These are phyloP conservation scores for Novymonas esmeraldas DNA, from an alignment of 208 protist genomes.

Conservation along the genomic window DNA sequence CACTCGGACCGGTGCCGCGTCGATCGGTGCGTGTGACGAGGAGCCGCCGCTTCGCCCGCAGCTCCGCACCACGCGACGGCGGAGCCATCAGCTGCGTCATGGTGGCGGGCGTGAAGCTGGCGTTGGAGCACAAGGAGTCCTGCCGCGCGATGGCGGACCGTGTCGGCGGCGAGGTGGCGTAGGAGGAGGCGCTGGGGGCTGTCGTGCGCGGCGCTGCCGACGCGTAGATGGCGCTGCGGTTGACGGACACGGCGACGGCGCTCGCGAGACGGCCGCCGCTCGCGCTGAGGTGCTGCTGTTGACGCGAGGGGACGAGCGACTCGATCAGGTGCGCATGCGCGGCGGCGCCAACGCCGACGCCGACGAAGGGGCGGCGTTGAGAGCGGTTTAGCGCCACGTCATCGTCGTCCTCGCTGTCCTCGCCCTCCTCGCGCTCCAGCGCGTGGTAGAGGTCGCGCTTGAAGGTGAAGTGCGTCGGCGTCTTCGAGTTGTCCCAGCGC, in stretches of 20 bases:
- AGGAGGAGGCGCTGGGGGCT: neutral
- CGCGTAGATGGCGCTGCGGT: neutral
- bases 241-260: neutral
- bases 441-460: slow-evolving; percentile 40
- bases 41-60: slow-evolving; percentile 41
- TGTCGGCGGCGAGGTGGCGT: neutral
- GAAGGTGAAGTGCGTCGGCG: slow-evolving; percentile 48
- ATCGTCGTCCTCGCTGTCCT: slow-evolving; percentile 39
- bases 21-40: slow-evolving; percentile 46
- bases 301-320: slow-evolving; percentile 21
- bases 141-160: neutral
- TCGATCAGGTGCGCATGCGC: slow-evolving; percentile 25
- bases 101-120: slow-evolving; percentile 35
- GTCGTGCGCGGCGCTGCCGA: too few species aligned
- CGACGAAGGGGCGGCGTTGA: slow-evolving; percentile 11
- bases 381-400: slow-evolving; percentile 21
- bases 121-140: slow-evolving; percentile 17
- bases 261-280: neutral
- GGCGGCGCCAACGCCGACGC: neutral
- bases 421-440: slow-evolving; percentile 39
- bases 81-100: slow-evolving; percentile 51
- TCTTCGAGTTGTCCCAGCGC: slow-evolving; percentile 54
- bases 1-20: slow-evolving; percentile 34
- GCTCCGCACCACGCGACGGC: slow-evolving; percentile 38
- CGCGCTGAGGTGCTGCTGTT: slow-evolving; percentile 28